These are phyloP conservation scores for Citrus medica DNA, from an alignment of 345 rosid species.

Conservation along the genomic window DNA sequence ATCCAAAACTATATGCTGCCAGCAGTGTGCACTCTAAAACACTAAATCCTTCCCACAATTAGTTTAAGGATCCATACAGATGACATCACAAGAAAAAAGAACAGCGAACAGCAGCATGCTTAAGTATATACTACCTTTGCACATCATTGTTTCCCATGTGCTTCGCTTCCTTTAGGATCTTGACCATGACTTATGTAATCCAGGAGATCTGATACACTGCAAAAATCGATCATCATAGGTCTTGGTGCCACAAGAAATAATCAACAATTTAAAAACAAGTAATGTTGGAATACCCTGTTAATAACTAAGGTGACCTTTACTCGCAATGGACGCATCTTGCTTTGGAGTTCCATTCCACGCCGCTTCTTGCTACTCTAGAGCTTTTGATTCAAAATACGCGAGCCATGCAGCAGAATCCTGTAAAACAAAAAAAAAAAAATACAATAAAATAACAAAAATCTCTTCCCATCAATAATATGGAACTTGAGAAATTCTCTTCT, in stretches of 20 bases:
- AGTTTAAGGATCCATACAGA: neutral
- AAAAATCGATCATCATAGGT: slow-evolving; percentile 20
- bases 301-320: neutral
- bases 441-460: too few species aligned
- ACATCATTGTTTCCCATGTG: slow-evolving; percentile 53
- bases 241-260: slow-evolving; percentile 18
- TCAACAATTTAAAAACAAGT: slow-evolving; percentile 22
- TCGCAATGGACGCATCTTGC: too few species aligned
- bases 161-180: slow-evolving; percentile 40
- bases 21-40: neutral
- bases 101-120: neutral
- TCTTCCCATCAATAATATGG: neutral
- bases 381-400: too few species aligned
- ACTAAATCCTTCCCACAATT: neutral
- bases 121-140: slow-evolving; percentile 37
- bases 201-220: slow-evolving; percentile 70
- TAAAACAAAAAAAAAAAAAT: slow-evolving; percentile 7
- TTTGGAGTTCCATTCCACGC: too few species aligned
- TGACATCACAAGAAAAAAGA: neutral
- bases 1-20: neutral
- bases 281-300: slow-evolving; percentile 47
- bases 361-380: too few species aligned
- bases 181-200: slow-evolving; percentile 62
- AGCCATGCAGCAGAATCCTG: slow-evolving; percentile 2
- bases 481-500: neutral